These are phyloP conservation scores for Diaporthe aspalathi DNA, from an alignment of 2,329 filamentous ascomycete genomes.

Conservation along the genomic window DNA sequence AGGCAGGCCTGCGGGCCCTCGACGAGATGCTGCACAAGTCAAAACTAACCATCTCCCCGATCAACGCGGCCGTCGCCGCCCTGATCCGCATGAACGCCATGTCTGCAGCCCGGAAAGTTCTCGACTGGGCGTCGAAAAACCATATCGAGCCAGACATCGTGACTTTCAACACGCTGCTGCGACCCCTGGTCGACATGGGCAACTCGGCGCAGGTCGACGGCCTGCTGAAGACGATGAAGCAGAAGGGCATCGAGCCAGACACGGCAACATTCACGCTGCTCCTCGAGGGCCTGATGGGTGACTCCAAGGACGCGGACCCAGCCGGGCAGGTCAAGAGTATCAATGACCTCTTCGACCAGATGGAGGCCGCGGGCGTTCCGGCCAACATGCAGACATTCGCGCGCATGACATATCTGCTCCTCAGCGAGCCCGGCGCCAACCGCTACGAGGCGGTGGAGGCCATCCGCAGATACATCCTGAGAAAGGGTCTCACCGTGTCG, in stretches of 20 bases:
- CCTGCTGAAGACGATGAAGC: conserved; percentile 70
- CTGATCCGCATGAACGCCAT: conserved; percentile 64
- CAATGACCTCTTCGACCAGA: conserved; percentile 64
- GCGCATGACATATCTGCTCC: conserved; percentile 75
- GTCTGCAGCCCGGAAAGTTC: conserved; percentile 62
- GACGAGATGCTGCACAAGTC: conserved; percentile 70
- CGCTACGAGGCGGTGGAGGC: conserved; percentile 60
- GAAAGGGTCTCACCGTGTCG: conserved; percentile 63
- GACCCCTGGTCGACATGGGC: conserved; percentile 64
- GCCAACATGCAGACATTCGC: conserved; percentile 74
- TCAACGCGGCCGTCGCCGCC: conserved; percentile 78
- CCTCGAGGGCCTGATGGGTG: conserved; percentile 67
- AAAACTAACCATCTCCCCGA: conserved; percentile 59
- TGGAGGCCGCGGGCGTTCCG: conserved; percentile 67
- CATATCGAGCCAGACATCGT: conserved; percentile 67
- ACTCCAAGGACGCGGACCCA: conserved; percentile 53
- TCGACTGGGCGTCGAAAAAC: conserved; percentile 69
- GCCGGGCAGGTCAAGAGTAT: conserved; percentile 65
- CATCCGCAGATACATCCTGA: conserved; percentile 72
- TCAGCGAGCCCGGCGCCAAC: conserved; percentile 51
- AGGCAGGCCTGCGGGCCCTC: conserved; percentile 71
- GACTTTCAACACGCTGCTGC: conserved; percentile 78
- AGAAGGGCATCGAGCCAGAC: conserved; percentile 67
- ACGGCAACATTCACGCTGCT: conserved; percentile 80
- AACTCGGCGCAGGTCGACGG: conserved; percentile 59